Evolutionary conservation across 1,284 basidiomycete species (phyloP), one percentile per base, ranked within the genome.

Genomic region (Amylostereum areolatum): DNA sequence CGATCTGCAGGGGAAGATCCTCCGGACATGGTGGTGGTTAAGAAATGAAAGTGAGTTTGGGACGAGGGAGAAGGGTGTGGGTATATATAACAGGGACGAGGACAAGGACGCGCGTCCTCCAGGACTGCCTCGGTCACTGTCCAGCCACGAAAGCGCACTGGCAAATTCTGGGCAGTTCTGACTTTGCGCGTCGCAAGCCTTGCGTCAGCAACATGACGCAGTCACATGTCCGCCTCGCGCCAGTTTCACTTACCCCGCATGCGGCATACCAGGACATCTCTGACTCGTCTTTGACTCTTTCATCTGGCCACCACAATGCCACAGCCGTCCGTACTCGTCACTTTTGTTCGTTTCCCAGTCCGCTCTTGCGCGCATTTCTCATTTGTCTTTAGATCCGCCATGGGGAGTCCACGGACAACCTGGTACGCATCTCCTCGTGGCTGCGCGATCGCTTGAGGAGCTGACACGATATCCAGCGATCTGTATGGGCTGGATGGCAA

Each of bases 401-500:
- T 63, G 89, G 84, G 43, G 87, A 92, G 62, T 89, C 86, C 3
- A 82, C 77, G 41, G 89, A 89, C 63, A 81, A 81, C 55, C 54
- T 80, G 57, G 82, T 82, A 50, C 51, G 73, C 52, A 32, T 8
- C 32, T 45, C 33, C 25, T 41, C 24, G 30, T 36, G 44, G 44
- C 40, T 35, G 54, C 24, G 41, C 52, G 24, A 43, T 29, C 31
- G 30, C 27, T 36, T 45, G 44, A 31, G 43, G 33, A 18, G 18
- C 3, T 39, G 41, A 24, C 30, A 41, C 45, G 37, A 30, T 30
- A 27, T 47, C 30, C 28, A 84, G 80, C 72, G 63, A 51, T 60
- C 67, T 1, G 59, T 81, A 5, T 94, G 91, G 91, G 89, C 91
- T 28, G 92, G 92, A 8, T 91, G 86, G 78, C 77, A 76, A 52